A percentile compares a stretch with the other conserved stretches of the same genome.
phyloP scores from a whole-genome alignment of 2,329 filamentous ascomycete species.

The Xylaria sp. region DNA sequence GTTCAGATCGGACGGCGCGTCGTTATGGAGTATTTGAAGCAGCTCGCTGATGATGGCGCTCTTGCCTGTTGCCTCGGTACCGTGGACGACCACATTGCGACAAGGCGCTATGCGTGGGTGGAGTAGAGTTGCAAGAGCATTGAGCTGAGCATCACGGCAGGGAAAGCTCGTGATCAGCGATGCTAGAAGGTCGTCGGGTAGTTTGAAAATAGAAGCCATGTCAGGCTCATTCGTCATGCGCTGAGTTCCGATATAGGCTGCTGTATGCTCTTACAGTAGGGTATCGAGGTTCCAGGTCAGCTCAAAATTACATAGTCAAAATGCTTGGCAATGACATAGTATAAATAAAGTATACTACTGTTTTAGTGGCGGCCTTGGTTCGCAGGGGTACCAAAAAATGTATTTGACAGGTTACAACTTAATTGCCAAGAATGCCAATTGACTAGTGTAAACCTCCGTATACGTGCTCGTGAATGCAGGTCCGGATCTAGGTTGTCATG shows the following conservation, averaged over 20 bases:
- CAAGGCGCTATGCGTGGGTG: slow-evolving; percentile 75
- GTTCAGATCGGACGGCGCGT: slow-evolving; percentile 60
- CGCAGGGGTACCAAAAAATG: too few relatives aligned
- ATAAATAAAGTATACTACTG: too few relatives aligned
- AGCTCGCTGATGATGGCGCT: slow-evolving; percentile 73
- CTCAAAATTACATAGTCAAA: too few relatives aligned
- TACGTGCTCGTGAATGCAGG: background rate
- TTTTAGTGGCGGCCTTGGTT: too few relatives aligned
- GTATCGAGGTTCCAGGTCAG: too few relatives aligned
- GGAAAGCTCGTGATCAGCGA: slow-evolving; percentile 62
- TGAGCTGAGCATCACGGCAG: slow-evolving; percentile 68
- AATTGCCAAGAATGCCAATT: too few relatives aligned
- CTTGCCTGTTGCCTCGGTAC: slow-evolving; percentile 88
- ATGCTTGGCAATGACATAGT: too few relatives aligned
- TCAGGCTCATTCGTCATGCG: background rate
- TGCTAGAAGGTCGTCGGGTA: slow-evolving; percentile 62
- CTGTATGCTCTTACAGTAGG: too few relatives aligned
- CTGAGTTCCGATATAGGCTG: background rate
- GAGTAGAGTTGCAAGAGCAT: slow-evolving; percentile 65
- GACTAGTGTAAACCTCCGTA: too few relatives aligned
- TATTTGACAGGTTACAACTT: too few relatives aligned
- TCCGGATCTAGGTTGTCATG: too few relatives aligned
- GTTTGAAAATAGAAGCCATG: slow-evolving; percentile 55
- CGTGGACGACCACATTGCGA: slow-evolving; percentile 80
- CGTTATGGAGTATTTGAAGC: slow-evolving; percentile 59